Conservation (phyloP, 352 stramenopile species). For the Phytophthora macrochlamydospora region DNA sequence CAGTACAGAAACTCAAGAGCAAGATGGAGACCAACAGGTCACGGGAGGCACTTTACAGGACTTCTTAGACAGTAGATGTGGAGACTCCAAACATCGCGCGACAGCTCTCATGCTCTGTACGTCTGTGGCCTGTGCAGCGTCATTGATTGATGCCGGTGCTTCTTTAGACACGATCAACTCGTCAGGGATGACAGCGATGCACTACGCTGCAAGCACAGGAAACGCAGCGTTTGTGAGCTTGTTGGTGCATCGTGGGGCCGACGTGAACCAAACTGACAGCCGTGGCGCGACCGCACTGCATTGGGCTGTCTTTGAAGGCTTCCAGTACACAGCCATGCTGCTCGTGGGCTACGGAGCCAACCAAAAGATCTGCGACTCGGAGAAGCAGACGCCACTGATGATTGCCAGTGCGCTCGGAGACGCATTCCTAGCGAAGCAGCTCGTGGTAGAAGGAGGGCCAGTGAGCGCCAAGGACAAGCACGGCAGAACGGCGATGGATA, state of each 20-base stretch:
- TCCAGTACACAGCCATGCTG: conserved; percentile 84
- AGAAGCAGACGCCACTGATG: conserved; percentile 83
- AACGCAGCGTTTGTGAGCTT: conserved; percentile 79
- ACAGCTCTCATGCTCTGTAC: conserved; percentile 80
- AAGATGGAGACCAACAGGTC: conserved; percentile 20
- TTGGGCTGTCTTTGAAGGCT: conserved; percentile 86
- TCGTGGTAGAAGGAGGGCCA: conserved; percentile 81
- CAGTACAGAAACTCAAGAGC: conserved; percentile 29
- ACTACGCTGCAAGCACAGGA: conserved; percentile 81
- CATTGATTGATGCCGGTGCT: conserved; percentile 65
- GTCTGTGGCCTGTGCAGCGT: conserved; percentile 62
- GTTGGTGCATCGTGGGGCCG: conserved; percentile 57
- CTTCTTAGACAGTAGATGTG: conserved; percentile 59
- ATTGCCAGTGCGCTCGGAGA: conserved; percentile 82
- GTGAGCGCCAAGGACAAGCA: conserved; percentile 70
- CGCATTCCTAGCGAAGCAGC: conserved; percentile 81
- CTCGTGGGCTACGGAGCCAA: conserved; percentile 83
- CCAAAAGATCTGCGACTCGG: conserved; percentile 82
- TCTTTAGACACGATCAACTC: conserved; percentile 59
- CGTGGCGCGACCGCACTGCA: conserved; percentile 77
- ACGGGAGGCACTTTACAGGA: conserved; percentile 35
- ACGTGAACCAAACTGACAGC: conserved; percentile 74
- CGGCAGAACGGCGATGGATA: conserved; percentile 74
- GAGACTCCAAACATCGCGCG: conserved; percentile 70
- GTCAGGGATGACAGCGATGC: conserved; percentile 80